Evolutionary conservation across 805 yeast species (phyloP), one percentile per base, ranked within the genome.

Genomic region (Komagataella phaffii): DNA sequence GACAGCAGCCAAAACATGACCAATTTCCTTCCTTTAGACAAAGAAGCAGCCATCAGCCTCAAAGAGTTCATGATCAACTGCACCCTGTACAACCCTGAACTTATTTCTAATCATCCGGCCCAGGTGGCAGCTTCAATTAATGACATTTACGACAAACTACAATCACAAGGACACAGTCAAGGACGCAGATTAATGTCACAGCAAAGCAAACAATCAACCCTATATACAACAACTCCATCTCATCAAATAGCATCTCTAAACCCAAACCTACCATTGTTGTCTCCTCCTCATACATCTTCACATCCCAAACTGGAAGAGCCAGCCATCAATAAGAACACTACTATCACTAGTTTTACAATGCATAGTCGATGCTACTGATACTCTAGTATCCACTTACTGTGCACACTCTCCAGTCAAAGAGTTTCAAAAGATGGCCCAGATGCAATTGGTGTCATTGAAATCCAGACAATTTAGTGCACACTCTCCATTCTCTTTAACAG

Each of bases 31-130:
- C 62, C 64, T 45, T 12, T 44, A 49, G 60, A 53, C 12, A 56
- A 53, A 24, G 53, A 59, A 44, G 72, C 75, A 55, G 60, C 74
- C 49, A 72, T 75, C 55, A 67, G 70, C 54, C 60, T 76, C 53
- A 80, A 79, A 58, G 74, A 73, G 53, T 78, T 73, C 55, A 59
- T 79, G 45, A 64, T 73, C 48, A 80, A 80, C 58, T 59, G 73
- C 17, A 64, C 80, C 3, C 63, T 76, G 30, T 77, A 76, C 63
- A 74, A 74, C 54, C 62, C 64, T 46, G 76, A 71, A 44, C 65
- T 79, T 52, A 64, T 74, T 43, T 73, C 71, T 53, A 57, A 64
- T 4, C 67, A 63, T 47, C 68, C 68, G 12, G 60, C 62, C 14
- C 59, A 58, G 44, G 51, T 64, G 14, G 53, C 55, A 17, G 18